phyloP scores from a whole-genome alignment of 805 yeast genomes.

The Sugiyamaella americana region DNA sequence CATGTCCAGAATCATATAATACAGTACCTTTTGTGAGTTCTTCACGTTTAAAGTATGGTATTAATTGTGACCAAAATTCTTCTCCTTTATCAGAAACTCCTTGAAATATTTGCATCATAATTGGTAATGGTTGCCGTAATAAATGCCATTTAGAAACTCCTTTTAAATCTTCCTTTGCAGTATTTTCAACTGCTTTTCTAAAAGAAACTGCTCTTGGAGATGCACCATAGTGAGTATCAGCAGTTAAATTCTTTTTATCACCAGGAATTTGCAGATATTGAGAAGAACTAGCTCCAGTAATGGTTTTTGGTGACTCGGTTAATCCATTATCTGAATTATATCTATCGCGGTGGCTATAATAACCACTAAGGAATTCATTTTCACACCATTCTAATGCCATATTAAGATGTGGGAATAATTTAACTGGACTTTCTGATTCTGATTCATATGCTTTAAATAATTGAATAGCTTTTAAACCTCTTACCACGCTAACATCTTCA shows the following conservation, averaged over 20 bases:
- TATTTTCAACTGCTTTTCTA: conserved; percentile 30
- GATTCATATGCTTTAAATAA: conserved; percentile 53
- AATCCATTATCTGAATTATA: conserved; percentile 3
- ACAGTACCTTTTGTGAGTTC: conserved; percentile 41
- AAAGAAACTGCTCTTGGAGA: conserved; percentile 25
- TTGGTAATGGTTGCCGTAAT: conserved; percentile 52
- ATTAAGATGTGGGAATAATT: conserved; percentile 72
- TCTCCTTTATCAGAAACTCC: conserved; percentile 47
- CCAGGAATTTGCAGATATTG: neutral
- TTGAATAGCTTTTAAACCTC: conserved; percentile 77
- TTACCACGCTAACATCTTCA: conserved; percentile 58
- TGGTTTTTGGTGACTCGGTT: conserved; percentile 3
- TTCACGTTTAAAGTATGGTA: conserved; percentile 50
- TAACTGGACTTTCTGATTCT: conserved; percentile 38
- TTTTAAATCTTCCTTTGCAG: conserved; percentile 29
- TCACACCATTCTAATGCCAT: conserved; percentile 96
- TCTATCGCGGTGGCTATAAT: conserved; percentile 38
- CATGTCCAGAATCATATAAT: conserved; percentile 39
- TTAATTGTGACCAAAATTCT: conserved; percentile 59
- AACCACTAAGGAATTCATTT: conserved; percentile 69
- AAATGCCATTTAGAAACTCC: conserved; percentile 29
- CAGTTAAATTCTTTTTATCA: no score
- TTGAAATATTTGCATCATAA: conserved; percentile 58
- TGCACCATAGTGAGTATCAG: conserved; percentile 17
- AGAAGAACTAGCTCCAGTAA: neutral